Evolutionary conservation across 2,329 filamentous ascomycete genomes (phyloP).

Genomic region (Aspergillus ochraceus): DNA sequence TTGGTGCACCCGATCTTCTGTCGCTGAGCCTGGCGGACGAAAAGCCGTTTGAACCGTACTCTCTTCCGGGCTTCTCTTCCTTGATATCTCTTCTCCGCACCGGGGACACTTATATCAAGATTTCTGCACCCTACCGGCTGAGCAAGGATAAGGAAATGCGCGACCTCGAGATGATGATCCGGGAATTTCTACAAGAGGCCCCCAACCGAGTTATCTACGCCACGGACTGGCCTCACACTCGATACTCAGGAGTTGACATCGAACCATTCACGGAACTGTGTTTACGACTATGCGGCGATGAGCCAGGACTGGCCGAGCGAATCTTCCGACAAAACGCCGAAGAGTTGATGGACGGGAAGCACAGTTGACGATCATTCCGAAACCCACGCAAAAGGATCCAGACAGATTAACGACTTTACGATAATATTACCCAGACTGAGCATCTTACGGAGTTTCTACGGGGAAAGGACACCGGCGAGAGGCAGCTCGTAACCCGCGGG

Average conservation of each 20-base stretch:
- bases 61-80: slow-evolving; percentile 51
- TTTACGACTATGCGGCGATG: slow-evolving; percentile 53
- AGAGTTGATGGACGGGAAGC: slow-evolving; percentile 40
- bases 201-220: slow-evolving; percentile 56
- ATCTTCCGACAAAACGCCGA: slow-evolving; percentile 60
- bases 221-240: slow-evolving; percentile 65
- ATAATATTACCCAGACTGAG: not conserved
- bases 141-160: slow-evolving; percentile 46
- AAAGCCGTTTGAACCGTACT: slow-evolving; percentile 41
- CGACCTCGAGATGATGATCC: slow-evolving; percentile 51
- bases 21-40: slow-evolving; percentile 13
- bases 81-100: slow-evolving; percentile 49
- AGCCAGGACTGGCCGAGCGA: slow-evolving; percentile 47
- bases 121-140: slow-evolving; percentile 61
- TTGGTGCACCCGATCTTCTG: slow-evolving; percentile 51
- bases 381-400: not conserved
- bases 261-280: slow-evolving; percentile 55
- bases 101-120: slow-evolving; percentile 57
- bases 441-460: not conserved
- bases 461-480: not conserved
- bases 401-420: not conserved
- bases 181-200: slow-evolving; percentile 50
- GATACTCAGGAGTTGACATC: slow-evolving; percentile 59
- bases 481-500: not conserved
- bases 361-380: not conserved